Evolutionary conservation across 2,329 filamentous ascomycete genomes (phyloP).

Genomic region (Sarocladiaceae sp.): DNA sequence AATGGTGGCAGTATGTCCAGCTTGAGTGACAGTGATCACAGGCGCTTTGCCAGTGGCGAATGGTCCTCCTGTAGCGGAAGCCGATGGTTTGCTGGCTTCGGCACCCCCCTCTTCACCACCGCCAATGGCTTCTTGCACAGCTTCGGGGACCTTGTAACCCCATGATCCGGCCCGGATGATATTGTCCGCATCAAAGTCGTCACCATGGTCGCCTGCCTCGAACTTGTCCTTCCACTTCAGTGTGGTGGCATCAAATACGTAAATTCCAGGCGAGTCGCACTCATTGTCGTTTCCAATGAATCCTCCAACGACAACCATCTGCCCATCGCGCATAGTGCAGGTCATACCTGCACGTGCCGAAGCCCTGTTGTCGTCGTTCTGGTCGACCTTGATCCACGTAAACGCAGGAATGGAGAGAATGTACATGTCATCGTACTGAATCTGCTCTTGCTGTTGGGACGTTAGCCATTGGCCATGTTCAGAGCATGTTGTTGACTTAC

Average conservation of each 20-base stretch:
- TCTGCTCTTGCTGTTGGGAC: constrained; percentile 35
- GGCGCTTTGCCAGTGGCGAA: constrained; percentile 66
- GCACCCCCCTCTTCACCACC: constrained; percentile 49
- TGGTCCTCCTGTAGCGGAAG: constrained; percentile 60
- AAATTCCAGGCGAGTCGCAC: constrained; percentile 56
- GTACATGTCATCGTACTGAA: constrained; percentile 61
- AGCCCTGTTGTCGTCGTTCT: constrained; percentile 50
- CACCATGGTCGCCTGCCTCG: constrained; percentile 53
- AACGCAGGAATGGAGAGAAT: constrained; percentile 60
- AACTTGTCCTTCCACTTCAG: constrained; percentile 57
- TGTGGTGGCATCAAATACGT: constrained; percentile 66
- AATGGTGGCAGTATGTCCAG: constrained; percentile 43
- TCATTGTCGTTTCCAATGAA: constrained; percentile 43
- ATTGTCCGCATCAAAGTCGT: constrained; percentile 49
- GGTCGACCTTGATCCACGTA: constrained; percentile 55
- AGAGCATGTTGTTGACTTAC: too few species aligned
- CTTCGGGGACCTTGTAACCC: constrained; percentile 49
- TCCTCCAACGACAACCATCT: constrained; percentile 62
- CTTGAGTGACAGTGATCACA: constrained; percentile 61
- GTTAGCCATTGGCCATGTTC: too few species aligned
- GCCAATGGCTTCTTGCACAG: constrained; percentile 46
- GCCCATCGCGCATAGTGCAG: constrained; percentile 53
- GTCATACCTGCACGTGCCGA: constrained; percentile 40
- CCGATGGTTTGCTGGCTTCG: constrained; percentile 43
- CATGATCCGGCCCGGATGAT: constrained; percentile 39